A percentile compares a stretch with the other conserved stretches of the same genome.
Evolutionary conservation across 306 rosid species (phyloP).

Genomic region (Trifolium fragiferum): DNA sequence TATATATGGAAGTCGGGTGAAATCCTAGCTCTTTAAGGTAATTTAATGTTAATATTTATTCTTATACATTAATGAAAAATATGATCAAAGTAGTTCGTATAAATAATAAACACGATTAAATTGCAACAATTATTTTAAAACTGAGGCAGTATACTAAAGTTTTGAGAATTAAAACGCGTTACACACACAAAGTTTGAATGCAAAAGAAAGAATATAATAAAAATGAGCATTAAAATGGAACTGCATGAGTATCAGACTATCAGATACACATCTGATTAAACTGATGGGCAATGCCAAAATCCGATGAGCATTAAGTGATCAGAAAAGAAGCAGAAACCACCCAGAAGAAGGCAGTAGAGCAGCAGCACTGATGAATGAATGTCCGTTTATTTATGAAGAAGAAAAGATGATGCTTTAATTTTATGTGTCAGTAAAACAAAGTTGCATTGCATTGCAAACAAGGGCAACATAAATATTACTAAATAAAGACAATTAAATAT

Average conservation of each 20-base stretch:
- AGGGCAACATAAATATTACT: constrained; percentile 42
- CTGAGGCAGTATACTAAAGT: too few species aligned
- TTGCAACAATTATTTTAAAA: too few species aligned
- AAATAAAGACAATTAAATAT: constrained; percentile 13
- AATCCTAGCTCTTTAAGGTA: too few species aligned
- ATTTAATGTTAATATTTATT: too few species aligned
- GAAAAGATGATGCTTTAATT: constrained; percentile 26
- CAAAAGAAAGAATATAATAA: background rate
- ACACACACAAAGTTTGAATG: background rate
- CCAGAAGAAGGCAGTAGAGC: constrained; percentile 23
- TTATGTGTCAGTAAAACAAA: constrained; percentile 36
- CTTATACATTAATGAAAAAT: too few species aligned
- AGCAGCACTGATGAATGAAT: constrained; percentile 12
- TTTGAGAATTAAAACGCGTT: too few species aligned
- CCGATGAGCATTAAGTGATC: constrained; percentile 7
- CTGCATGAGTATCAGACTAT: background rate
- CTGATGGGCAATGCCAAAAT: constrained; percentile 15
- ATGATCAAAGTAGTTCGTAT: too few species aligned
- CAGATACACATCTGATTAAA: background rate
- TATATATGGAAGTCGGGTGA: too few species aligned
- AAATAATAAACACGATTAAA: too few species aligned
- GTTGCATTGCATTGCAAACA: constrained; percentile 9
- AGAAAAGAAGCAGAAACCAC: constrained; percentile 22
- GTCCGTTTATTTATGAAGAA: constrained; percentile 26
- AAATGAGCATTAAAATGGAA: background rate